These are phyloP conservation scores for Cyclostephanos tholiformis DNA, from an alignment of 108 stramenopile genomes.

Conservation along the genomic window DNA sequence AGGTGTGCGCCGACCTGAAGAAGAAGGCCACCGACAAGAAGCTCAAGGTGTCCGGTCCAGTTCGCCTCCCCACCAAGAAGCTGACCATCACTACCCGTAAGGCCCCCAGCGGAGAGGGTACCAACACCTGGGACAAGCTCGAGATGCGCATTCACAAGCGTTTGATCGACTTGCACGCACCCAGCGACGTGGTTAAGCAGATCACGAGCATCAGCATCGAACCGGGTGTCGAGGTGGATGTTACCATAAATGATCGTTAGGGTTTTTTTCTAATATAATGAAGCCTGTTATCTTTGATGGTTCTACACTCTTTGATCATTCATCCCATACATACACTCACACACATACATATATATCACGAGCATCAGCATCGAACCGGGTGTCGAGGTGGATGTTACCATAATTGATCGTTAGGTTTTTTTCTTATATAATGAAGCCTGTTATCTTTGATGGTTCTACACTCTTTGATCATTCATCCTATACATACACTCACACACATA, in stretches of 20 bases:
- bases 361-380: conserved; percentile 98
- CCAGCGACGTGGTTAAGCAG: conserved; percentile 97
- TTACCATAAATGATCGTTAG: conserved; percentile 91
- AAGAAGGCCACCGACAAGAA: conserved; percentile 92
- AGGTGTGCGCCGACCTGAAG: conserved; percentile 98
- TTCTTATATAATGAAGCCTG: no score
- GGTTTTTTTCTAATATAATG: no score
- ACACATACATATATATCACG: no score
- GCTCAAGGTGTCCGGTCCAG: conserved; percentile 94
- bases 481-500: no score
- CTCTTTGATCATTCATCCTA: no score
- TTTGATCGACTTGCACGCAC: conserved; percentile 96
- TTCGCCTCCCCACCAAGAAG: conserved; percentile 98
- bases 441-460: no score
- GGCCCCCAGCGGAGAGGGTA: conserved; percentile 99
- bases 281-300: not conserved
- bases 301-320: no score
- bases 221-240: conserved; percentile 99
- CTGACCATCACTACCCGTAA: conserved; percentile 98
- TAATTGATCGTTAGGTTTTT: conserved; percentile 79
- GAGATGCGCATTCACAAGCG: conserved; percentile 99
- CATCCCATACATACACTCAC: no score
- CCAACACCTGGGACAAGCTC: conserved; percentile 99
- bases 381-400: conserved; percentile 97
- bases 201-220: conserved; percentile 98